phyloP scores from a whole-genome alignment of 176 grass and related monocot genomes.

The Thalia dealbata region DNA sequence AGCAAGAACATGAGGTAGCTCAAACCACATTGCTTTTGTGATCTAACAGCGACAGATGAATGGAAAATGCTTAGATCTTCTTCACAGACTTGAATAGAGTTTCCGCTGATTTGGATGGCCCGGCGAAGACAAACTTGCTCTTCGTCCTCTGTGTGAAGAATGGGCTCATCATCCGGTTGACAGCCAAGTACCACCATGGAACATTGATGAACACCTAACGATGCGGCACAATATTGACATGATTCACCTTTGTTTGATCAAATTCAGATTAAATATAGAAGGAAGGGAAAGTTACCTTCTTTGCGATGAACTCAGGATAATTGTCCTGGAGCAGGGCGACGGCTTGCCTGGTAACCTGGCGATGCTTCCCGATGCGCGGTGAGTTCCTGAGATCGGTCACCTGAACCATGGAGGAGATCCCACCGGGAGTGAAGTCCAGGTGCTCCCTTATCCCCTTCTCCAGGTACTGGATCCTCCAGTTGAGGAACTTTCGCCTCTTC shows the following conservation, averaged over 20 bases:
- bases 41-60: not conserved
- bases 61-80: not conserved
- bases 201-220: slow-evolving; percentile 93
- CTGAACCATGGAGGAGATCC: slow-evolving; percentile 87
- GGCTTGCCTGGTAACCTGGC: slow-evolving; percentile 71
- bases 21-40: not conserved
- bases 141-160: slow-evolving; percentile 90
- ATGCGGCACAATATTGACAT: slow-evolving; percentile 1
- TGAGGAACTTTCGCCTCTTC: slow-evolving; percentile 86
- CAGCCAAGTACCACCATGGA: slow-evolving; percentile 95
- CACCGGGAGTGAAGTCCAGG: slow-evolving; percentile 67
- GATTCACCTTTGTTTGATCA: not conserved
- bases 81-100: slow-evolving; percentile 64
- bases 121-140: slow-evolving; percentile 95
- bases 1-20: not conserved
- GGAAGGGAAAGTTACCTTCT: slow-evolving; percentile 45
- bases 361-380: slow-evolving; percentile 85
- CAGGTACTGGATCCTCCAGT: slow-evolving; percentile 94
- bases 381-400: slow-evolving; percentile 96
- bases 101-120: slow-evolving; percentile 77
- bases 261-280: not conserved
- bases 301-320: slow-evolving; percentile 95
- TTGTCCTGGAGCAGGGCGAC: slow-evolving; percentile 84
- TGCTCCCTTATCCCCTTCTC: slow-evolving; percentile 73
- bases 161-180: slow-evolving; percentile 79